These are phyloP conservation scores for Salpingoeca rosetta DNA, from an alignment of 78 protist genomes.

Conservation along the genomic window DNA sequence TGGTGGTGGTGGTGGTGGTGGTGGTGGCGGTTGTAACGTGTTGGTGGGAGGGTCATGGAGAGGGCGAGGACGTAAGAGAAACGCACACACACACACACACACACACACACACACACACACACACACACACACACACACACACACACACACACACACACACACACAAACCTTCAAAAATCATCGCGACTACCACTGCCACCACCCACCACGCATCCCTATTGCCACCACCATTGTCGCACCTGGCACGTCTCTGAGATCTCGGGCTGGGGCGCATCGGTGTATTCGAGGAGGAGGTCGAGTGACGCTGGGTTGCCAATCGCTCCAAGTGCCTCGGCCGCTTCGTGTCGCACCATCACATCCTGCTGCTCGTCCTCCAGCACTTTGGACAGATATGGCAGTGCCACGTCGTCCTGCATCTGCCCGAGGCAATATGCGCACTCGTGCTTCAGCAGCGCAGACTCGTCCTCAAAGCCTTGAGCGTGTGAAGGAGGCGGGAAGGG, in stretches of 20 bases:
- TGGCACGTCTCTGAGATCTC: slow-evolving; percentile 41
- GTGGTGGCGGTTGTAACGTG: no score
- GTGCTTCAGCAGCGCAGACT: slow-evolving; percentile 46
- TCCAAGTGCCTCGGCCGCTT: slow-evolving; percentile 47
- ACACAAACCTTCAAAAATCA: no score
- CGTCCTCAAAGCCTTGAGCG: slow-evolving; percentile 20
- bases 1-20: no score
- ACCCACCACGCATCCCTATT: no score
- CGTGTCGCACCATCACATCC: slow-evolving; percentile 25
- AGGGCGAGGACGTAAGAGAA: no score
- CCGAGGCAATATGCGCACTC: slow-evolving; percentile 49
- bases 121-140: no score
- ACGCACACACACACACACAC: no score
- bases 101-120: neutral
- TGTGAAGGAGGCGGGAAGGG: neutral
- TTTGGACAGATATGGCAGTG: neutral
- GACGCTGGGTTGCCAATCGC: slow-evolving; percentile 17
- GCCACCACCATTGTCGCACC: slow-evolving; percentile 24
- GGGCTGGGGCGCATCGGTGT: neutral
- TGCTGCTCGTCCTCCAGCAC: slow-evolving; percentile 15
- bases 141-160: no score
- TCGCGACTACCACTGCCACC: no score
- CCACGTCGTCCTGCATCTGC: slow-evolving; percentile 23
- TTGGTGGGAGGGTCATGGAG: no score
- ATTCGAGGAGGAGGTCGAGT: neutral